Evolutionary conservation across 345 rosid genomes (phyloP), one percentile per base, ranked within the genome.

Genomic region (Linum lewisii): DNA sequence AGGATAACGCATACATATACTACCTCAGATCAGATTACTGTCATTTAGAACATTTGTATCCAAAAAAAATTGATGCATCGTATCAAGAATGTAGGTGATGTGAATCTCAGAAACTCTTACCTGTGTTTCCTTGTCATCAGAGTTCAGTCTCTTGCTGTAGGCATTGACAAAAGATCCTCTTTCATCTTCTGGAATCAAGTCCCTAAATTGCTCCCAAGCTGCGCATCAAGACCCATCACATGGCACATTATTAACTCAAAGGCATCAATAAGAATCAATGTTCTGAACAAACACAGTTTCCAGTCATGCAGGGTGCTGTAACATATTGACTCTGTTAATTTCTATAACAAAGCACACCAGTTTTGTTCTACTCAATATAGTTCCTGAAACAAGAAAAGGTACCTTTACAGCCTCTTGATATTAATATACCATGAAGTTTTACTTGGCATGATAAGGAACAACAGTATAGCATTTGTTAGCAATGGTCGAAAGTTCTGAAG

Each of bases 151-250:
- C 79, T 66, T 84, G 69, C 69, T 73, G 72, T 92, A 92, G 68
- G 97, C 98, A 54, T 80, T 77, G 45, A 89, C 47, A 23, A 89
- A 73, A 67, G 85, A 55, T 21, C 63, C 78, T 69, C 98, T 84
- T 73, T 92, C 95, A 51, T 76, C 74, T 76, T 82, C 95, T 15
- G 98, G 95, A 73, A 92, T 88, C 57, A 83, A 87, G 77, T 92
- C 97, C 71, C 91, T 81, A 71, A 92, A 92, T 34, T 83, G 72
- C 76, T 92, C 98, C 98, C 98, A 92, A 58, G 91, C 98, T 92
- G 79, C 21, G 34, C 2, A 55, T 44, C 16, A 58, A 64, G 18
- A 75, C 51, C 13, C 57, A 38, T 54, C 8, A 37, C 21, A 62
- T 21, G 47, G 13, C 47, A 42, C 16, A 14, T 6, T 42, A 11